These are phyloP conservation scores for Domatiomyces globalis DNA, from an alignment of 2,329 filamentous ascomycete species.

Conservation along the genomic window DNA sequence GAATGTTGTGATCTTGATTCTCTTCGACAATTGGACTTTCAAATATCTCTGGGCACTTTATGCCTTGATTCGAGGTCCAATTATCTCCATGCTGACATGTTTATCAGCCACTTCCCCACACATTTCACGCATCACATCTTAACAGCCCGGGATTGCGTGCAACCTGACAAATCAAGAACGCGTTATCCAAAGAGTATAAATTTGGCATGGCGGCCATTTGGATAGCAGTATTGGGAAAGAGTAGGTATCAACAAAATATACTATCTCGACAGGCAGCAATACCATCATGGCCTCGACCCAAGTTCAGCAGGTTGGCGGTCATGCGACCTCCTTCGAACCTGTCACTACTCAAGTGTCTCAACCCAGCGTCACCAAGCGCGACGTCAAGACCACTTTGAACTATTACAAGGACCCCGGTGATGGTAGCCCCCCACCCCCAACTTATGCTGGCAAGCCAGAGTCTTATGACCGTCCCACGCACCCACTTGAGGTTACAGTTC, in stretches of 20 bases:
- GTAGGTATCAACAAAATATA: background rate
- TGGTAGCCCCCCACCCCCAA: conserved; percentile 16
- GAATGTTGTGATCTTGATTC: background rate
- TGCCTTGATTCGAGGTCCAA: conserved; percentile 2
- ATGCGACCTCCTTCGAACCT: conserved; percentile 18
- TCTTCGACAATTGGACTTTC: conserved; percentile 3
- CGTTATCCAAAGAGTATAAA: conserved; percentile 6
- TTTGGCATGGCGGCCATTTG: background rate
- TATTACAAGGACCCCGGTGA: conserved; percentile 20
- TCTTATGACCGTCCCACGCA: conserved; percentile 17
- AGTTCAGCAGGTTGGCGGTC: conserved; percentile 16
- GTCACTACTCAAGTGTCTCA: conserved; percentile 7
- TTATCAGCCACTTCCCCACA: conserved; percentile 9
- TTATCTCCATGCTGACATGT: background rate
- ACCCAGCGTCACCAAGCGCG: conserved; percentile 9
- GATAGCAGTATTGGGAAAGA: background rate
- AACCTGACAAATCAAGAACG: conserved; percentile 17
- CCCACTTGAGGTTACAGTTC: conserved; percentile 20
- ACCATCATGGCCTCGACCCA: conserved; percentile 15
- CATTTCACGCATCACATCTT: conserved; percentile 10
- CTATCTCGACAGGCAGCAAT: background rate
- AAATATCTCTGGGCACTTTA: conserved; percentile 7
- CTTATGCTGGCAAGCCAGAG: conserved; percentile 19
- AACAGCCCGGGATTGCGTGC: conserved; percentile 13
- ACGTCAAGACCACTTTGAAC: conserved; percentile 17